A percentile compares a stretch with the other conserved stretches of the same genome.
Conservation (phyloP, 2,329 filamentous ascomycete species). For the Penicillium sclerotiorum region DNA sequence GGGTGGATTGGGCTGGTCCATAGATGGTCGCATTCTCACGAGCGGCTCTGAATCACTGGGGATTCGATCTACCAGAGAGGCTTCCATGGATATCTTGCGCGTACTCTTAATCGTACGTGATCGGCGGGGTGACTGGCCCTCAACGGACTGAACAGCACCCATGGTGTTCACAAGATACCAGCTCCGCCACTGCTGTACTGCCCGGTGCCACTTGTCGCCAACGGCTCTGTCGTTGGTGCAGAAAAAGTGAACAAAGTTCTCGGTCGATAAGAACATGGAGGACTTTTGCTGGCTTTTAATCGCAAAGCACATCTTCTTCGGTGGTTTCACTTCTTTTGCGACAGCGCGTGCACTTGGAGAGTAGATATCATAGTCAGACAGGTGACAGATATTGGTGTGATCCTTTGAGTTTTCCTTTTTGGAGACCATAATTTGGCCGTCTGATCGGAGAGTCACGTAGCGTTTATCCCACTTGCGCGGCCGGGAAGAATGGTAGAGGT, state of each 20-base stretch:
- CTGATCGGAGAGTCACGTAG: slow-evolving; percentile 70
- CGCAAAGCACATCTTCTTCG: slow-evolving; percentile 82
- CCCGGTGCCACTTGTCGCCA: slow-evolving; percentile 69
- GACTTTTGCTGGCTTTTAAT: slow-evolving; percentile 92
- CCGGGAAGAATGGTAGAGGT: slow-evolving; percentile 78
- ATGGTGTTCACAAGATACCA: slow-evolving; percentile 84
- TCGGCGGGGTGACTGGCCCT: slow-evolving; percentile 19
- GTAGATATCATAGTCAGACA: slow-evolving; percentile 94
- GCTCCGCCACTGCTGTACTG: slow-evolving; percentile 80
- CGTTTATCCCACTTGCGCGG: slow-evolving; percentile 88
- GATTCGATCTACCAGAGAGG: slow-evolving; percentile 61
- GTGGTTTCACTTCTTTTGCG: slow-evolving; percentile 73
- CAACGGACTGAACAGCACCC: slow-evolving; percentile 55
- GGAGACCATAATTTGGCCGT: slow-evolving; percentile 71
- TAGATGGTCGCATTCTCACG: slow-evolving; percentile 31
- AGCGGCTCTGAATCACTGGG: slow-evolving; percentile 1
- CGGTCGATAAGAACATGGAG: slow-evolving; percentile 76
- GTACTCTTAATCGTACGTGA: slow-evolving; percentile 29
- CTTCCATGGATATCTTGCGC: slow-evolving; percentile 53
- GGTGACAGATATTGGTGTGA: slow-evolving; percentile 71
- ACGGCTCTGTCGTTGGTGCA: slow-evolving; percentile 71
- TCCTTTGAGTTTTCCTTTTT: slow-evolving; percentile 76
- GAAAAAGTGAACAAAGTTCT: slow-evolving; percentile 93
- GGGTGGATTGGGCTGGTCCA: slow-evolving; percentile 14
- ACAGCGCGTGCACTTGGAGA: slow-evolving; percentile 69